Base-by-base conservation (phyloP, 495 filamentous ascomycete genomes). In the Tuber borchii region DNA sequence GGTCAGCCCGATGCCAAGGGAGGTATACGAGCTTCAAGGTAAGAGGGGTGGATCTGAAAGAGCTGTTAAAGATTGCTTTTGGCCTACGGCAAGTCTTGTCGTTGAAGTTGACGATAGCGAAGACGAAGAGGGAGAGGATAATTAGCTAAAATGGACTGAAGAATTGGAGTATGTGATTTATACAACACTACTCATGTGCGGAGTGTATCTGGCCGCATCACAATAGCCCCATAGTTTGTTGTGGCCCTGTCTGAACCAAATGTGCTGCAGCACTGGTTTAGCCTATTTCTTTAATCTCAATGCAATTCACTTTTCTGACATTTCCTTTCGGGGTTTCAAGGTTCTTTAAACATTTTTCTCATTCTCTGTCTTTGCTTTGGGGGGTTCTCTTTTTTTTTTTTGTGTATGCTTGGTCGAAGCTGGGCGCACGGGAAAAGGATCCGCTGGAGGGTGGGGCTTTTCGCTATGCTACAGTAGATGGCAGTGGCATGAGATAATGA, bases 31-130 rank as follows among this genome's bases (percentile, higher is more conserved):
- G 51, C 86, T 93, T 26, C 87, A 90, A 46, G 86, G 87, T 0
- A 89, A 88, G 1, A 90, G 88, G 17, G 88, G 97, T 72, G 86
- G 85, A 20, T 89, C 91, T 51, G 88, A 89, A 78, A 65, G 26
- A 3, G 51, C 73, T n/a, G 61, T 69, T 70, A 71, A 76, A 19
- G 72, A 39, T 34, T 69, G 73, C 34, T 89, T 98, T 76, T 94
- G 94, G 45, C 87, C 91, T 73, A 95, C 92, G 73, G 94, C 91
- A 0, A 99, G 94, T 84, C 85, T 99, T 40, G 90, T 98, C 34
- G 94, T 97, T 3, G 95, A 98, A 48, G 22, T 81, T 19, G 81
- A n/a, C 22, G 81, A 79, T 72, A 51, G 76, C 4, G 81, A 83
- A 39, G 78, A 83, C 7, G 81, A 82, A 44, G 78, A 75, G 16